These are phyloP conservation scores for Paracorniculantispora psalliotae DNA, from an alignment of 2,329 filamentous ascomycete genomes.

Conservation along the genomic window DNA sequence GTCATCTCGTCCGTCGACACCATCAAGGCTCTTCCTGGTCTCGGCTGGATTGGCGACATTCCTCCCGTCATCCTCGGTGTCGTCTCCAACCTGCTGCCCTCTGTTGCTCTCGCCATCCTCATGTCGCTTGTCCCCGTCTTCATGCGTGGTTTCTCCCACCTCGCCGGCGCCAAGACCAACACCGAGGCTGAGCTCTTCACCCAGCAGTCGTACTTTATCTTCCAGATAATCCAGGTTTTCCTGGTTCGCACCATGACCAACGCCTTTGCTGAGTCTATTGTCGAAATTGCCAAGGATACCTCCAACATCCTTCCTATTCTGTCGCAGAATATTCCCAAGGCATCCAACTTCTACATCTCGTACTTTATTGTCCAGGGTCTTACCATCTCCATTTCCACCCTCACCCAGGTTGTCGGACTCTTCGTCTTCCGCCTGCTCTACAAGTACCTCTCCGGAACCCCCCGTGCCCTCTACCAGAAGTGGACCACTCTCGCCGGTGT, in stretches of 20 bases:
- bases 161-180: constrained; percentile 72
- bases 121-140: constrained; percentile 72
- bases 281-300: constrained; percentile 60
- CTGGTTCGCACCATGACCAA: constrained; percentile 79
- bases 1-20: constrained; percentile 77
- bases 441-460: constrained; percentile 68
- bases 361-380: constrained; percentile 87
- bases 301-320: constrained; percentile 57
- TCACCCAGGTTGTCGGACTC: constrained; percentile 64
- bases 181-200: constrained; percentile 82
- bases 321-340: constrained; percentile 69
- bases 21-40: constrained; percentile 61
- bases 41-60: constrained; percentile 68
- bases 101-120: constrained; percentile 71
- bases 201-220: constrained; percentile 86
- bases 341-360: constrained; percentile 89
- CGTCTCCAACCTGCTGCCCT: constrained; percentile 77
- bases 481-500: constrained; percentile 65
- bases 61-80: constrained; percentile 70
- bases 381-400: constrained; percentile 64
- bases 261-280: constrained; percentile 66
- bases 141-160: constrained; percentile 65
- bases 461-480: constrained; percentile 70
- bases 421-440: constrained; percentile 64
- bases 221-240: constrained; percentile 90